Evolutionary conservation across 345 rosid species (phyloP).

Genomic region (Eutrema yunnanense): DNA sequence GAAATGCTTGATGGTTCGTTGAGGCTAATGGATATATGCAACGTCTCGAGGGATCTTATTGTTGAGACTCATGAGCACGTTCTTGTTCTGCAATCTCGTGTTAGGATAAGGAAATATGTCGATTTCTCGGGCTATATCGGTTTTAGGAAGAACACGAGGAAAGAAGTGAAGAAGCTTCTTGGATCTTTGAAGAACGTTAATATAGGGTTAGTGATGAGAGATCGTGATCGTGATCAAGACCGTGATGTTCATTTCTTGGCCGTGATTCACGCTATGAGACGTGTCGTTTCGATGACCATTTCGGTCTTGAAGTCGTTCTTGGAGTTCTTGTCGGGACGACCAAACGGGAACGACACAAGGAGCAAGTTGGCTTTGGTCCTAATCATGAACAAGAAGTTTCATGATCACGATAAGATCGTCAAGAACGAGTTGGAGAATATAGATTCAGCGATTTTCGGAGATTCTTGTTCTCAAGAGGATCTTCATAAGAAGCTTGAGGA

Average conservation of each 20-base stretch:
- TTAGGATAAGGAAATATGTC: conserved; percentile 39
- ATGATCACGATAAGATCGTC: conserved; percentile 33
- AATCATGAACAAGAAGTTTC: conserved; percentile 41
- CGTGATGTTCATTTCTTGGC: conserved; percentile 38
- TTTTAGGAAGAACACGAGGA: conserved; percentile 57
- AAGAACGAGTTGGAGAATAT: conserved; percentile 38
- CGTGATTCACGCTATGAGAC: conserved; percentile 40
- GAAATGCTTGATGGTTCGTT: conserved; percentile 57
- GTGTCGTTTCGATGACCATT: conserved; percentile 33
- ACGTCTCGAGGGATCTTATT: conserved; percentile 49
- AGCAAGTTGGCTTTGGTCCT: conserved; percentile 44
- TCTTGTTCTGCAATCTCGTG: conserved; percentile 47
- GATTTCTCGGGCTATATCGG: too few species aligned
- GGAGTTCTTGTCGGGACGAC: conserved; percentile 36
- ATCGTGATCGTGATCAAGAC: not conserved
- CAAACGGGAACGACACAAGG: conserved; percentile 21
- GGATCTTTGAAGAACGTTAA: conserved; percentile 44
- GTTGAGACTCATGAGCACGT: conserved; percentile 44
- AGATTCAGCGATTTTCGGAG: conserved; percentile 30
- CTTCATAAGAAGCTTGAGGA: conserved; percentile 37
- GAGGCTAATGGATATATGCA: conserved; percentile 53
- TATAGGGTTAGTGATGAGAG: conserved; percentile 20
- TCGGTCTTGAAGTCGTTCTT: conserved; percentile 46
- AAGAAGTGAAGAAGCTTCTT: conserved; percentile 43
- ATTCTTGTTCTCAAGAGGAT: conserved; percentile 27